Conservation (phyloP, 345 rosid genomes). For the Brassica cretica region DNA sequence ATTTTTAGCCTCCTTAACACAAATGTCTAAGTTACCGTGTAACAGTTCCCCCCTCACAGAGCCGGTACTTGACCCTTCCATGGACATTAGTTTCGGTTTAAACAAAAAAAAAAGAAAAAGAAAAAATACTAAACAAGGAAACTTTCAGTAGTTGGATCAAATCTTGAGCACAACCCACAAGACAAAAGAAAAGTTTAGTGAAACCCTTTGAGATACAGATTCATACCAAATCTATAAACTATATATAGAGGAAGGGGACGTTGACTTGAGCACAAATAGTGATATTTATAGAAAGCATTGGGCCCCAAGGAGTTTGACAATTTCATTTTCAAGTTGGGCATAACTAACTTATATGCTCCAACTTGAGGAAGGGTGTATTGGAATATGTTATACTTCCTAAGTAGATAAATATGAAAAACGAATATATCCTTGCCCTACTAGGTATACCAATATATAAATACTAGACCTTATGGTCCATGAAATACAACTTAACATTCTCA, state of each 20-base stretch:
- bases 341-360: background rate
- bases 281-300: background rate
- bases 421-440: background rate
- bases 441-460: background rate
- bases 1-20: conserved; percentile 77
- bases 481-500: background rate
- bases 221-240: background rate
- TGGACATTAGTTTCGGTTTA: background rate
- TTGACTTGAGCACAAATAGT: background rate
- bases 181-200: background rate
- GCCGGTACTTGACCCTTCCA: conserved; percentile 45
- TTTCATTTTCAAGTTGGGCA: background rate
- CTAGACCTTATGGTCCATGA: background rate
- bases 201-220: background rate
- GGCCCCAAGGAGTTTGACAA: background rate
- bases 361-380: background rate
- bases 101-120: background rate
- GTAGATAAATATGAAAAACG: background rate
- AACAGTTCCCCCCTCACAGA: conserved; percentile 57
- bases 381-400: background rate
- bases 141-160: background rate
- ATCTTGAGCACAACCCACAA: background rate
- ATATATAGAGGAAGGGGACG: background rate
- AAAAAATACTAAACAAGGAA: background rate
- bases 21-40: conserved; percentile 83